These are phyloP conservation scores for Phyllosticta citribraziliensis DNA, from an alignment of 2,329 filamentous ascomycete species.

Conservation along the genomic window DNA sequence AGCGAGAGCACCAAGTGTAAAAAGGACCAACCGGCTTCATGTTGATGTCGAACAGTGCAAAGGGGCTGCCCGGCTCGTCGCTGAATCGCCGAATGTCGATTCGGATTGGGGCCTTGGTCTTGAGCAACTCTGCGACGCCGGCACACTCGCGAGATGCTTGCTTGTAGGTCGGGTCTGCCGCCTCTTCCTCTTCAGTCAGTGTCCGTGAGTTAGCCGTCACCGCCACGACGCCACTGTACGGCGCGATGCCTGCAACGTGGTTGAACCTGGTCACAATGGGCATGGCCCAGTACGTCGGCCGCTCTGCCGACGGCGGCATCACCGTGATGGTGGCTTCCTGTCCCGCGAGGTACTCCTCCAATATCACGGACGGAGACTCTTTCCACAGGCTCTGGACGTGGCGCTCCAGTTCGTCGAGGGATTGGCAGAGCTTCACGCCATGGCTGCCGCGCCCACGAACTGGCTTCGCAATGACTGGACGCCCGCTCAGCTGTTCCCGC, in stretches of 20 bases:
- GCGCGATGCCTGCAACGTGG: conserved; percentile 38
- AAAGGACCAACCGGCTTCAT: conserved; percentile 39
- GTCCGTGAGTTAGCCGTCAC: conserved; percentile 39
- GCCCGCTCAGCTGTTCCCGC: conserved; percentile 15
- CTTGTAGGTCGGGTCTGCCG: conserved; percentile 23
- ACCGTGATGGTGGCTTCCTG: conserved; percentile 44
- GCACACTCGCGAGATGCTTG: conserved; percentile 31
- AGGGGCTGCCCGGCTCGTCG: conserved; percentile 20
- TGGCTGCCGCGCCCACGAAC: conserved; percentile 40
- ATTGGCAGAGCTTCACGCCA: conserved; percentile 39
- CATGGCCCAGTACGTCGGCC: conserved; percentile 33
- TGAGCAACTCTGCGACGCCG: conserved; percentile 29
- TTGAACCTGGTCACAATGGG: conserved; percentile 40
- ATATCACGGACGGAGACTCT: conserved; percentile 31
- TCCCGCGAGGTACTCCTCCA: conserved; percentile 40
- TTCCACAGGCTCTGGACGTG: conserved; percentile 29
- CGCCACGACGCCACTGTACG: conserved; percentile 40
- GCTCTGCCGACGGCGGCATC: conserved; percentile 35
- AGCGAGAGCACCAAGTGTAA: neutral
- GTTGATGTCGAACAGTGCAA: conserved; percentile 43
- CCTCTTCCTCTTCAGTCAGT: conserved; percentile 23
- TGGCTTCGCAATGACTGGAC: conserved; percentile 40
- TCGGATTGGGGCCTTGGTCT: conserved; percentile 35
- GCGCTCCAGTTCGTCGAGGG: conserved; percentile 18
- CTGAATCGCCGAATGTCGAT: conserved; percentile 37